These are phyloP conservation scores for Coleophoma crateriformis DNA, from an alignment of 2,329 filamentous ascomycete species.

Conservation along the genomic window DNA sequence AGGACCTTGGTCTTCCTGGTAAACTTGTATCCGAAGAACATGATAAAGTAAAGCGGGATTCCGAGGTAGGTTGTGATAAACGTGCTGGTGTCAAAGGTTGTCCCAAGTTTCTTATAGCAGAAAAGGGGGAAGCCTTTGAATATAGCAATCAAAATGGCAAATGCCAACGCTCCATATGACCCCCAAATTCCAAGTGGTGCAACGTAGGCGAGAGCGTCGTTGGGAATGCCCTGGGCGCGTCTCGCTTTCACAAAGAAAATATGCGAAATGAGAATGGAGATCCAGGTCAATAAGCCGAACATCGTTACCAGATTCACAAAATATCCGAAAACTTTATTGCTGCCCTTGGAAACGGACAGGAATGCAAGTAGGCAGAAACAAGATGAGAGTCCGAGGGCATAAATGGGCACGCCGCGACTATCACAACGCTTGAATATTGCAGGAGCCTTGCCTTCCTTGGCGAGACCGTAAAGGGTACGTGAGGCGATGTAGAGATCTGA, in stretches of 20 bases:
- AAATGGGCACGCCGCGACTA: slow-evolving; percentile 46
- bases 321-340: slow-evolving; percentile 62
- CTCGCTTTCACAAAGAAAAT: slow-evolving; percentile 61
- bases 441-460: slow-evolving; percentile 61
- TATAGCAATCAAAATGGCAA: slow-evolving; percentile 68
- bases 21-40: slow-evolving; percentile 52
- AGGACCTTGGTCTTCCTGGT: slow-evolving; percentile 35
- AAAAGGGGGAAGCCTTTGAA: slow-evolving; percentile 76
- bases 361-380: slow-evolving; percentile 61
- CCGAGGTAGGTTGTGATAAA: slow-evolving; percentile 60
- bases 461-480: slow-evolving; percentile 64
- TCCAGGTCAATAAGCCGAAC: slow-evolving; percentile 25
- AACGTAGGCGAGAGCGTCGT: slow-evolving; percentile 53
- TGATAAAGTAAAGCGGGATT: slow-evolving; percentile 55
- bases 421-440: slow-evolving; percentile 49
- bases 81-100: slow-evolving; percentile 55
- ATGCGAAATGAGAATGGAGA: slow-evolving; percentile 59
- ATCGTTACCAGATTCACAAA: slow-evolving; percentile 58
- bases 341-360: slow-evolving; percentile 54
- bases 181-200: slow-evolving; percentile 69
- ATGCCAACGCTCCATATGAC: slow-evolving; percentile 60
- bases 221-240: slow-evolving; percentile 50
- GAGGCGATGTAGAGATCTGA: slow-evolving; percentile 60
- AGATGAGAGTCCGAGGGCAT: slow-evolving; percentile 35
- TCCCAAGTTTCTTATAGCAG: slow-evolving; percentile 54